These are phyloP conservation scores for Microbotryum scabiosae DNA, from an alignment of 1,284 basidiomycete genomes.

Conservation along the genomic window DNA sequence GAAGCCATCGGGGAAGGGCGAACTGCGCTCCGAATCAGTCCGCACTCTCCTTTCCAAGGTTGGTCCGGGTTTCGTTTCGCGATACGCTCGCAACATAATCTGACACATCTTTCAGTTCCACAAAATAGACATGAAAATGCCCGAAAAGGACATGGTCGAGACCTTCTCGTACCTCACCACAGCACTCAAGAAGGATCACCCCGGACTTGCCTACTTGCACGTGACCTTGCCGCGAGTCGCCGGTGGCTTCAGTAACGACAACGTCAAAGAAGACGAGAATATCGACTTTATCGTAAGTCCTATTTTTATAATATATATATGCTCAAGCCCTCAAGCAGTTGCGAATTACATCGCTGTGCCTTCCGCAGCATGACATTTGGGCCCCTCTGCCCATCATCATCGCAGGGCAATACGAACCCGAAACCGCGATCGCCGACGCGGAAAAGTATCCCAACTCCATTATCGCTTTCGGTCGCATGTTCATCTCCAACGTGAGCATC, in stretches of 20 bases:
- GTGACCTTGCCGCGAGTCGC: slow-evolving; percentile 2
- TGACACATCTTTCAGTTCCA: no score
- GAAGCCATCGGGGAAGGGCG: slow-evolving; percentile 49
- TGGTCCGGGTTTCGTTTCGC: not conserved
- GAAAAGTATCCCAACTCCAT: slow-evolving; percentile 35
- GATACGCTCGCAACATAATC: no score
- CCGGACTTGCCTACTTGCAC: slow-evolving; percentile 35
- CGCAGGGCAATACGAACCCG: slow-evolving; percentile 32
- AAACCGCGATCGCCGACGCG: slow-evolving; percentile 23
- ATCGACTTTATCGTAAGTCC: slow-evolving; percentile 11
- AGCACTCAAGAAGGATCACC: slow-evolving; percentile 41
- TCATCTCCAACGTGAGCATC: slow-evolving; percentile 40
- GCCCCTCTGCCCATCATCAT: slow-evolving; percentile 14
- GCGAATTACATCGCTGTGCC: no score
- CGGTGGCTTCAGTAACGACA: not conserved
- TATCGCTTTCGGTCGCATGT: slow-evolving; percentile 48
- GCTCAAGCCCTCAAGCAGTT: no score
- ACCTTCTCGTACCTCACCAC: slow-evolving; percentile 37
- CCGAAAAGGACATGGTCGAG: slow-evolving; percentile 33
- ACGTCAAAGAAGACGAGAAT: not conserved
- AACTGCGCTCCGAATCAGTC: slow-evolving; percentile 51
- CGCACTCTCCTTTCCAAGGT: slow-evolving; percentile 39
- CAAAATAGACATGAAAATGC: slow-evolving; percentile 27
- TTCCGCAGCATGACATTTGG: slow-evolving; percentile 30
- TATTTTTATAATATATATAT: no score